Evolutionary conservation across 176 grass and related monocot species (phyloP).

Genomic region (Aegilops sharonensis): DNA sequence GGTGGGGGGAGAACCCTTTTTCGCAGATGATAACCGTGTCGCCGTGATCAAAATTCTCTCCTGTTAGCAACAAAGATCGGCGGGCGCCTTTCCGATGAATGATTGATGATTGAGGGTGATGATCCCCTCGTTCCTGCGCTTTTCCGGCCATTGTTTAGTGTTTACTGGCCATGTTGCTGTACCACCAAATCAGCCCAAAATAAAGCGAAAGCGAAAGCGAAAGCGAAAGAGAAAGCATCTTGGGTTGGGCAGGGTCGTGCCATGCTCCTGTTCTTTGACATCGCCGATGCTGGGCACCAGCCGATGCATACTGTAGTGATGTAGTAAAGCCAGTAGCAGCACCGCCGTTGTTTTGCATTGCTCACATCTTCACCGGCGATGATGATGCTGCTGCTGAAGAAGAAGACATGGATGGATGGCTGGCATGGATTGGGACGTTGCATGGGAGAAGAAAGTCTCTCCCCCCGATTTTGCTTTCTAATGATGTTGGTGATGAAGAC

Average conservation of each 20-base stretch:
- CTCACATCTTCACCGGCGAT: neutral
- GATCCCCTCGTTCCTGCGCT: neutral
- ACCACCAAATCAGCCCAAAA: neutral
- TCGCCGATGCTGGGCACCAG: neutral
- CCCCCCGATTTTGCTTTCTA: too few relatives aligned
- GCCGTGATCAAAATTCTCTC: constrained; percentile 18
- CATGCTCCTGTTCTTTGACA: neutral
- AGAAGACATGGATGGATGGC: too few relatives aligned
- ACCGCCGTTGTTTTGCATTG: neutral
- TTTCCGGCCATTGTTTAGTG: neutral
- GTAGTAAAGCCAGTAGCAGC: too few relatives aligned
- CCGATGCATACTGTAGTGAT: neutral
- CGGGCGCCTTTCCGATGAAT: constrained; percentile 39
- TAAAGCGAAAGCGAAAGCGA: neutral
- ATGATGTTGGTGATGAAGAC: neutral
- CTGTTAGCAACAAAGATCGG: constrained; percentile 37
- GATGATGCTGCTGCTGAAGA: too few relatives aligned
- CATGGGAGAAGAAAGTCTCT: too few relatives aligned
- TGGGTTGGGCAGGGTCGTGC: too few relatives aligned
- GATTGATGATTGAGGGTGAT: neutral
- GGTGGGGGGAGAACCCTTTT: constrained; percentile 25
- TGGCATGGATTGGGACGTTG: too few relatives aligned
- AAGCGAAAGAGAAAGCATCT: too few relatives aligned
- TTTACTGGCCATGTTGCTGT: neutral
- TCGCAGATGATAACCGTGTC: constrained; percentile 19